phyloP scores from a whole-genome alignment of 306 rosid species.

The Quercus agrifolia region DNA sequence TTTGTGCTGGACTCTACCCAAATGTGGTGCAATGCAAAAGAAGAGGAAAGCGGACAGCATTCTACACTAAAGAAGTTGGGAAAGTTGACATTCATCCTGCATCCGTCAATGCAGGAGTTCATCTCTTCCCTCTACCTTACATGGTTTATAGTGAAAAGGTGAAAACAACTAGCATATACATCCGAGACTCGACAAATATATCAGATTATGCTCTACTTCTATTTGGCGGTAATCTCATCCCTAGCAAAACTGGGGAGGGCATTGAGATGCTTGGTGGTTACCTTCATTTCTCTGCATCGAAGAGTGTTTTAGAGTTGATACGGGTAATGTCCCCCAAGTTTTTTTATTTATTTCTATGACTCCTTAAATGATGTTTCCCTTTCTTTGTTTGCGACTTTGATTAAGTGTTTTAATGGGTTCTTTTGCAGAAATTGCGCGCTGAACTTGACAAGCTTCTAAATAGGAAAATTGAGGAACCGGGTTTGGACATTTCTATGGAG shows the following conservation, averaged over 20 bases:
- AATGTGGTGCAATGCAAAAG: slow-evolving; percentile 96
- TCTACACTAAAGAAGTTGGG: slow-evolving; percentile 92
- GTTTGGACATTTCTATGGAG: slow-evolving; percentile 65
- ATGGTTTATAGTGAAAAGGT: slow-evolving; percentile 95
- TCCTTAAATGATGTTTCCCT: background rate
- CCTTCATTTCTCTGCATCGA: slow-evolving; percentile 92
- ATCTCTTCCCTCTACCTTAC: slow-evolving; percentile 93
- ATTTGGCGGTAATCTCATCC: slow-evolving; percentile 81
- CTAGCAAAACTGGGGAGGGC: slow-evolving; percentile 72
- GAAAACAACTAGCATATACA: slow-evolving; percentile 69
- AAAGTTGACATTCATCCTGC: slow-evolving; percentile 95
- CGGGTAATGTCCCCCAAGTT: slow-evolving; percentile 47
- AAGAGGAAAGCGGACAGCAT: slow-evolving; percentile 79
- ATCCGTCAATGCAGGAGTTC: slow-evolving; percentile 90
- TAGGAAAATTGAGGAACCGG: slow-evolving; percentile 78
- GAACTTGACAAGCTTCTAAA: slow-evolving; percentile 88
- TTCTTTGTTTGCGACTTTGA: background rate
- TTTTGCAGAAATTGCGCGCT: slow-evolving; percentile 71
- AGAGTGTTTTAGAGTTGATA: slow-evolving; percentile 77
- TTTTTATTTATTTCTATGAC: slow-evolving; percentile 5
- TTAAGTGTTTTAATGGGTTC: slow-evolving; percentile 8
- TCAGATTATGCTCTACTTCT: slow-evolving; percentile 88
- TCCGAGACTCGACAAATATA: slow-evolving; percentile 88
- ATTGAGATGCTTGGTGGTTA: slow-evolving; percentile 98
- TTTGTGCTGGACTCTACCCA: slow-evolving; percentile 93